phyloP scores from a whole-genome alignment of 1,284 basidiomycete species.

The Jaminaea rosea region DNA sequence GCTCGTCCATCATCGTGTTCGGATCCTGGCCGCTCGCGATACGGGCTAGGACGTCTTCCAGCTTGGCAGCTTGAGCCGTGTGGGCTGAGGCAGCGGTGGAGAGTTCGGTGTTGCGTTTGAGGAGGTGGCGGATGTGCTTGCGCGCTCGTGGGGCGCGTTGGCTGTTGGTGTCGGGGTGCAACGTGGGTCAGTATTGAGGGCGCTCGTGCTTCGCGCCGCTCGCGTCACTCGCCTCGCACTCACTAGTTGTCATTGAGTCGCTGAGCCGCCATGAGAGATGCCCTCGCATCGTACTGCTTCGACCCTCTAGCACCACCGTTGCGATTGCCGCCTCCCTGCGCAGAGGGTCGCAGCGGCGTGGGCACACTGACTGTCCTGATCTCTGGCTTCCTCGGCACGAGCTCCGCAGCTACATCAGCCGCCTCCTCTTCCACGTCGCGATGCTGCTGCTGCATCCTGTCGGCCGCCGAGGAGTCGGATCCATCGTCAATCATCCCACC shows the following conservation, averaged over 20 bases:
- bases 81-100: neutral
- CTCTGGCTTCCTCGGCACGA: neutral
- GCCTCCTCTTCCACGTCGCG: neutral
- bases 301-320: neutral
- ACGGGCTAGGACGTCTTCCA: neutral
- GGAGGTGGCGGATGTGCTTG: constrained; percentile 40
- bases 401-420: neutral
- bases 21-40: neutral
- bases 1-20: neutral
- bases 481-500: neutral
- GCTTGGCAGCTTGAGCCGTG: neutral
- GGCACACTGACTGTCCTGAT: constrained; percentile 2
- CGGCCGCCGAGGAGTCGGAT: neutral
- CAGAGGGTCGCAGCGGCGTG: constrained; percentile 13
- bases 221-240: too few relatives aligned
- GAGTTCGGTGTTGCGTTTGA: constrained; percentile 26
- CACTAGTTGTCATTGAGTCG: constrained; percentile 30
- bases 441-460: neutral
- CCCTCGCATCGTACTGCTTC: constrained; percentile 10
- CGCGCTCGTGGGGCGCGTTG: constrained; percentile 30
- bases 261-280: constrained; percentile 27
- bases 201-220: too few relatives aligned
- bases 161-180: constrained; percentile 3
- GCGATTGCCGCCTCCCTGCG: neutral
- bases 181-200: too few relatives aligned